Conservation (phyloP, 2,329 filamentous ascomycete species). For the Coniella lustricola region DNA sequence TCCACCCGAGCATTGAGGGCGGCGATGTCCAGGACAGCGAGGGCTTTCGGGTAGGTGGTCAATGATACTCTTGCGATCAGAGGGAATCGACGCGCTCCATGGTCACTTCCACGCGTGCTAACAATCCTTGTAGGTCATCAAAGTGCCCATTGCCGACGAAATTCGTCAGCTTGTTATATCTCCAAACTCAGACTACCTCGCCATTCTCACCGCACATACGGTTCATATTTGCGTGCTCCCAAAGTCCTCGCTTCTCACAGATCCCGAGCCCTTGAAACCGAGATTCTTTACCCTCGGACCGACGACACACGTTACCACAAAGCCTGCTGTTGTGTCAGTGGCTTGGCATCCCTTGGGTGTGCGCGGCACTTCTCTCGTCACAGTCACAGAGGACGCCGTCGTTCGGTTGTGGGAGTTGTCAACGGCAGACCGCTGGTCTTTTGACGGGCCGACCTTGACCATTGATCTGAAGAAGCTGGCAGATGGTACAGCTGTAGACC, state of each 20-base stretch:
- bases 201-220: slow-evolving; percentile 79
- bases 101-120: background rate
- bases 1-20: slow-evolving; percentile 22
- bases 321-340: slow-evolving; percentile 70
- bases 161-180: slow-evolving; percentile 84
- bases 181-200: slow-evolving; percentile 72
- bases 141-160: slow-evolving; percentile 68
- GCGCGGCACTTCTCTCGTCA: slow-evolving; percentile 74
- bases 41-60: slow-evolving; percentile 40
- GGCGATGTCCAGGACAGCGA: slow-evolving; percentile 22
- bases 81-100: background rate
- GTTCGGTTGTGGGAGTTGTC: slow-evolving; percentile 89
- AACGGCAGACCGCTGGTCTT: slow-evolving; percentile 75
- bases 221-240: slow-evolving; percentile 84
- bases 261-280: slow-evolving; percentile 63
- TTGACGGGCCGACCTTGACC: slow-evolving; percentile 73
- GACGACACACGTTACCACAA: slow-evolving; percentile 82
- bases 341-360: slow-evolving; percentile 92
- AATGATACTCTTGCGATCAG: background rate
- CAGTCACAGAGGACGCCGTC: slow-evolving; percentile 79
- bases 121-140: slow-evolving; percentile 52
- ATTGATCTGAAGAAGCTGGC: slow-evolving; percentile 85
- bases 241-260: slow-evolving; percentile 69
- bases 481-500: slow-evolving; percentile 72
- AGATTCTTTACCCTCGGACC: slow-evolving; percentile 90